Base-by-base conservation (phyloP, 2,329 filamentous ascomycete genomes). In the Botrytis pseudocinerea region DNA sequence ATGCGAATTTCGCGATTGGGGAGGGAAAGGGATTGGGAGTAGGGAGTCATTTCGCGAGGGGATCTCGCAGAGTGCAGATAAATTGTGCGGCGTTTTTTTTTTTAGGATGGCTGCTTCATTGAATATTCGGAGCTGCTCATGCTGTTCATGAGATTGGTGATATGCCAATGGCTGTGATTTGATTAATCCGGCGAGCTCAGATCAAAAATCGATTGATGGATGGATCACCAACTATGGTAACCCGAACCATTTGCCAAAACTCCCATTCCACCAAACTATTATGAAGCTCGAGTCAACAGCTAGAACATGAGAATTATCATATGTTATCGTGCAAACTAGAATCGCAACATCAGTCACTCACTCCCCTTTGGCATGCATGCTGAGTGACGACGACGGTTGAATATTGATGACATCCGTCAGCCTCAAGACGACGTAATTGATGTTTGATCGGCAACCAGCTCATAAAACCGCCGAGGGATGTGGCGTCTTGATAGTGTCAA, bases 171-270 rank as follows among this genome's bases (percentile, higher is more conserved):
- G 10, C 7, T 22, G 14, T 61, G 22, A 8, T 38, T 16, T 61
- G 59, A 38, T 38, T 38, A 20, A 61, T 22, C 35, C 51, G 8
- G n/a, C 51, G n/a, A 54, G 59, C 59, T 38, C 59, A 14, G 59
- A 38, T 61, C 20, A 16, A 48, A 48, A 32, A 25, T 66, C n/a
- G 51, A 54, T 54, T n/a, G 32, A 32, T 32, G 32, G 32, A 32
- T 32, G 32, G 32, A 32, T 54, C 40, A 68, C 64, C 46, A 68
- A 68, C 64, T 68, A 51, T 54, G 25, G 46, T 54, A 68, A 68
- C 25, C 46, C 35, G 35, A 54, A 42, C 25, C 14, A 16, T 66
- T 40, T n/a, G 63, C 38, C 10, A 20, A 48, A 32, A 46, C 20
- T 38, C 14, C 28, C 32, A 8, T 51, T 22, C 28, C 25, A 48